These are phyloP conservation scores for Ramularia endophylla DNA, from an alignment of 2,329 filamentous ascomycete genomes.

Conservation along the genomic window DNA sequence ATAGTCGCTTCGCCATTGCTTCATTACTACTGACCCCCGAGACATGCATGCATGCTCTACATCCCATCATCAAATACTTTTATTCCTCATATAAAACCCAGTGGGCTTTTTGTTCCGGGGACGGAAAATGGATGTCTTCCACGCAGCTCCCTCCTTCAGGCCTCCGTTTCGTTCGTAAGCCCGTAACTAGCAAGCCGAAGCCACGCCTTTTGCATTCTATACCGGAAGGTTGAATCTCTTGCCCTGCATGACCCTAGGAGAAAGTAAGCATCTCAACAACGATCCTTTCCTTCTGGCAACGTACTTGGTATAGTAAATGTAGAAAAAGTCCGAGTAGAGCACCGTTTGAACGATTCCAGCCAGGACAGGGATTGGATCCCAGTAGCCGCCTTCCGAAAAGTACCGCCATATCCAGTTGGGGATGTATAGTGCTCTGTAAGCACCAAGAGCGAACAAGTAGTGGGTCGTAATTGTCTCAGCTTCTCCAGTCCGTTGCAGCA, in stretches of 20 bases:
- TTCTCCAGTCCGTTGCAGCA: conserved; percentile 95
- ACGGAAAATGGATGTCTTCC: too few relatives aligned
- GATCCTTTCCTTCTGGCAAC: conserved; percentile 27
- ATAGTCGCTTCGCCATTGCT: too few relatives aligned
- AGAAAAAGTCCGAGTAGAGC: conserved; percentile 98
- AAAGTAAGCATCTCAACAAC: conserved; percentile 3
- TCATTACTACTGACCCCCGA: too few relatives aligned
- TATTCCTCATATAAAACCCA: too few relatives aligned
- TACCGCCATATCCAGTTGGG: conserved; percentile 98
- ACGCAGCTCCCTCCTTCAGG: too few relatives aligned
- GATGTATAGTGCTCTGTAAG: conserved; percentile 92
- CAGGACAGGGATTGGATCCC: conserved; percentile 80
- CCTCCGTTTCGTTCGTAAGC: too few relatives aligned
- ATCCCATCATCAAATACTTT: too few relatives aligned
- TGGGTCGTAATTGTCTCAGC: conserved; percentile 99
- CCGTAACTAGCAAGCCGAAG: background rate
- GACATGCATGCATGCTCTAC: too few relatives aligned
- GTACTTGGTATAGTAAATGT: conserved; percentile 96
- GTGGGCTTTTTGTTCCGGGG: too few relatives aligned
- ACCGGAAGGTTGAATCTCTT: conserved; percentile 51
- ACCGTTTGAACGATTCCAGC: conserved; percentile 91
- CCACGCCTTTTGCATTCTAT: conserved; percentile 25
- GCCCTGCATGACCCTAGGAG: conserved; percentile 45
- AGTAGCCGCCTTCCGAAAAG: conserved; percentile 58
- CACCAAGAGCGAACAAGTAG: conserved; percentile 88